Evolutionary conservation across 192 early-diverging fungal genomes (phyloP), one percentile per base, ranked within the genome.

Genomic region (Coemansia sp.): DNA sequence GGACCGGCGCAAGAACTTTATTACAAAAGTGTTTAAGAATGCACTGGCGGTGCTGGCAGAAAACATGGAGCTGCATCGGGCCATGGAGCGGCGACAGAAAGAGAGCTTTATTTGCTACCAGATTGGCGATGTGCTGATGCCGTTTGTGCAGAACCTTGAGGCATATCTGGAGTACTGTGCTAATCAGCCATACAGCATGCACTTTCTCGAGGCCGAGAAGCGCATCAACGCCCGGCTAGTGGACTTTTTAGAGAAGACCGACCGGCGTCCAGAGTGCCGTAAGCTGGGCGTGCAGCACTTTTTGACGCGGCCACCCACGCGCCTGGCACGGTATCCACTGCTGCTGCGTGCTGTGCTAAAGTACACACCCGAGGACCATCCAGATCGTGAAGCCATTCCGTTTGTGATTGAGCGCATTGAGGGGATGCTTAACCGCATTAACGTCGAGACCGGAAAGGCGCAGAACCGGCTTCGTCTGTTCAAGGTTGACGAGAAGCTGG

Each of bases 151-250:
- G 47, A 81, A 84, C 48, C 87, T 95, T 50, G 81, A 90, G 49
- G 85, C 88, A 5, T 96, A 93, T 68, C 86, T 94, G 26, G 81
- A 87, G 31, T 98, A 98, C 76, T 92, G 92, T 40, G 90, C 87
- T 7, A 87, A 92, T 68, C 92, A 94, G 65, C 84, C 88, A 31
- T 90, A 88, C 65, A 90, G 87, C 42, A 90, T 90, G 74, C 87
- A 88, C 72, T 83, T 86, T 34, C 83, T 97, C 66, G 93, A 95
- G 55, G 84, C 85, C 12, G 95, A 97, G 63, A 87, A 85, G 64
- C 77, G 79, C 26, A 74, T 58, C 28, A 94, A 93, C 50, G 46
- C 51, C 14, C 79, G 66, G 31, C 88, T 97, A 58, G 83, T 74
- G 31, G 85, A 86, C 53, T 95, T 97, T 76, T 81, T 97, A 15